Conservation (phyloP, 139 green algal genomes). For the Coelastrella sp. region DNA sequence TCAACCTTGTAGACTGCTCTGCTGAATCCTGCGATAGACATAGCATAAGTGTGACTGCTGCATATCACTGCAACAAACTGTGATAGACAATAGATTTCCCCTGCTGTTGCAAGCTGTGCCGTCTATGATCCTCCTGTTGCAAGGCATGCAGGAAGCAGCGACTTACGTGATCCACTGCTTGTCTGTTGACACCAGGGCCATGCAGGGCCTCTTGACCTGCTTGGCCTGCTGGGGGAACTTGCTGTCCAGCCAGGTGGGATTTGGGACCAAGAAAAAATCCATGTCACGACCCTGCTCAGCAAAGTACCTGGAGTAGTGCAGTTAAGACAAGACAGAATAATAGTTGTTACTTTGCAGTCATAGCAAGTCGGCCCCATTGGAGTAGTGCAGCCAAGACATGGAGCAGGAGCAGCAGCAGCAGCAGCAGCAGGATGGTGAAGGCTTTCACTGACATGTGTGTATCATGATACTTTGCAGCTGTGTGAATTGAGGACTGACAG, state of each 20-base stretch:
- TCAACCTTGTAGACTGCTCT: no score
- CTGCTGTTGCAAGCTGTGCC: not conserved
- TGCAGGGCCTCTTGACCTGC: constrained; percentile 78
- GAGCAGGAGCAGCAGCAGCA: not conserved
- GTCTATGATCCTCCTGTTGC: not conserved
- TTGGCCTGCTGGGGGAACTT: constrained; percentile 83
- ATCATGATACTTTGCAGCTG: no score
- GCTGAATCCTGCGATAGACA: no score
- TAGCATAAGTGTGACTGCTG: no score
- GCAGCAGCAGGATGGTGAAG: not conserved
- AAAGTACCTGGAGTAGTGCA: constrained; percentile 32
- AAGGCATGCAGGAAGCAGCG: not conserved
- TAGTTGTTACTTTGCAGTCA: no score
- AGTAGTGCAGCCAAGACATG: not conserved
- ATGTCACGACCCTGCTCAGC: constrained; percentile 65
- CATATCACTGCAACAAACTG: constrained; percentile 62
- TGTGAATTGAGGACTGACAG: no score
- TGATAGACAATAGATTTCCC: no score
- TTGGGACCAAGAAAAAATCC: constrained; percentile 84
- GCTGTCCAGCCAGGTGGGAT: constrained; percentile 88
- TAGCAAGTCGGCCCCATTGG: no score
- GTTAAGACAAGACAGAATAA: not conserved
- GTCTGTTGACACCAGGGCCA: constrained; percentile 90
- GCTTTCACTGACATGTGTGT: no score
- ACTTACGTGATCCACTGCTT: constrained; percentile 90